Percentiles rank a stretch among this genome's conserved stretches.
phyloP scores from a whole-genome alignment of 345 rosid species.

The Populus davidiana region DNA sequence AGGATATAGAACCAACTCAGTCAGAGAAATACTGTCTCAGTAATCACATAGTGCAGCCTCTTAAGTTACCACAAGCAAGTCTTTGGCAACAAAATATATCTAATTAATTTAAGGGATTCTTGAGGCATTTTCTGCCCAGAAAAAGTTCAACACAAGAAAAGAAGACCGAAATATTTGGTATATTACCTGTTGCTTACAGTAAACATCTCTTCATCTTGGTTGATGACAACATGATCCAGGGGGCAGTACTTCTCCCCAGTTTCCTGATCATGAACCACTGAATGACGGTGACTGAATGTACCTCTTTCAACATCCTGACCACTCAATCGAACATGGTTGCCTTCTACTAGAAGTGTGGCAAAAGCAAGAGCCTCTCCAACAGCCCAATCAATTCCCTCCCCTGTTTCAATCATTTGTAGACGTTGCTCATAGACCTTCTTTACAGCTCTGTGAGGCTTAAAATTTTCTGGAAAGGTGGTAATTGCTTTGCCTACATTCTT shows the following conservation, averaged over 20 bases:
- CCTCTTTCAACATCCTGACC: conserved; percentile 95
- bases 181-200: conserved; percentile 84
- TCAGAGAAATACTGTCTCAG: neutral
- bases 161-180: neutral
- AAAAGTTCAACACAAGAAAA: neutral
- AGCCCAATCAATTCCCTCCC: conserved; percentile 89
- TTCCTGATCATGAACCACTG: conserved; percentile 75
- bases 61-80: neutral
- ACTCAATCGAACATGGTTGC: conserved; percentile 84
- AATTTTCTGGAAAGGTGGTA: conserved; percentile 57
- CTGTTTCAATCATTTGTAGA: conserved; percentile 72
- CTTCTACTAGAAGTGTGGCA: conserved; percentile 75
- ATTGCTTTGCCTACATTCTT: conserved; percentile 79
- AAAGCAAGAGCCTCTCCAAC: conserved; percentile 78
- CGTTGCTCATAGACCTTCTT: conserved; percentile 76
- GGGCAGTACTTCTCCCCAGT: conserved; percentile 74
- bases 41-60: neutral
- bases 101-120: neutral
- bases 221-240: conserved; percentile 60
- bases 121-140: neutral
- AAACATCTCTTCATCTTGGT: conserved; percentile 76
- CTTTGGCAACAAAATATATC: neutral
- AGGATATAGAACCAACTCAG: neutral
- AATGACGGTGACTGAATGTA: conserved; percentile 77
- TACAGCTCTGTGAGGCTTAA: conserved; percentile 75